These are phyloP conservation scores for Didymella segeticola DNA, from an alignment of 2,329 filamentous ascomycete species.

Conservation along the genomic window DNA sequence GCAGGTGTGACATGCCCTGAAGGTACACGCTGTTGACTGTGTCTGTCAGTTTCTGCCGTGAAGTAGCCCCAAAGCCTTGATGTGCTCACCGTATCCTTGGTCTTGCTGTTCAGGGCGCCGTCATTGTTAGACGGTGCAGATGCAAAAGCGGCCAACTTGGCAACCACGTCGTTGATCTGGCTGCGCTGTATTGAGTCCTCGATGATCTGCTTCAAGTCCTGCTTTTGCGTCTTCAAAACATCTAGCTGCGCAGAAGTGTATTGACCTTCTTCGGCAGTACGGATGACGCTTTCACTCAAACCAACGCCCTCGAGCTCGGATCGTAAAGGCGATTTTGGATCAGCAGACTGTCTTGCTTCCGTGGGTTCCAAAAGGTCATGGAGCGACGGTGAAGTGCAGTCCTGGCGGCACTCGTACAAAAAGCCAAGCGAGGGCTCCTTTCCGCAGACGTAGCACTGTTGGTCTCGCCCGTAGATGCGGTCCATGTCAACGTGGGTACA, in stretches of 20 bases:
- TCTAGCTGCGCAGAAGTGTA: constrained; percentile 44
- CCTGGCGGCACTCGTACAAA: constrained; percentile 76
- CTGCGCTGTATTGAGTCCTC: constrained; percentile 26
- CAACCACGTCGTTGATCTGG: constrained; percentile 26
- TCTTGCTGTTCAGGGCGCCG: constrained; percentile 25
- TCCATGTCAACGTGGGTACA: constrained; percentile 76
- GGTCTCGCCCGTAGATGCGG: constrained; percentile 62
- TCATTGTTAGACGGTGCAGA: constrained; percentile 26
- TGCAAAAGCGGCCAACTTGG: constrained; percentile 21
- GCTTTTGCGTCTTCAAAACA: constrained; percentile 42
- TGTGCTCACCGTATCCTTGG: constrained; percentile 23
- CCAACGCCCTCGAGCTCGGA: constrained; percentile 37
- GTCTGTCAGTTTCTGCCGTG: background rate
- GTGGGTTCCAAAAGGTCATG: constrained; percentile 5
- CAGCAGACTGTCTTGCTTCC: background rate
- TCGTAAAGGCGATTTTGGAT: constrained; percentile 32
- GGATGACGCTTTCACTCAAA: constrained; percentile 45
- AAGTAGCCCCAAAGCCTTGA: background rate
- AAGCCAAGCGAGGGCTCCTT: constrained; percentile 67
- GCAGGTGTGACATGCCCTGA: constrained; percentile 58
- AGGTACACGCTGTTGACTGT: constrained; percentile 45
- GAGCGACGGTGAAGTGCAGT: constrained; percentile 44
- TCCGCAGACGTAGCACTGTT: constrained; percentile 66
- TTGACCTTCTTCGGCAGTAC: constrained; percentile 40
- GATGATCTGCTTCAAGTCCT: constrained; percentile 38